Evolutionary conservation across 2,329 filamentous ascomycete genomes (phyloP).

Genomic region (Aspergillus terreus): DNA sequence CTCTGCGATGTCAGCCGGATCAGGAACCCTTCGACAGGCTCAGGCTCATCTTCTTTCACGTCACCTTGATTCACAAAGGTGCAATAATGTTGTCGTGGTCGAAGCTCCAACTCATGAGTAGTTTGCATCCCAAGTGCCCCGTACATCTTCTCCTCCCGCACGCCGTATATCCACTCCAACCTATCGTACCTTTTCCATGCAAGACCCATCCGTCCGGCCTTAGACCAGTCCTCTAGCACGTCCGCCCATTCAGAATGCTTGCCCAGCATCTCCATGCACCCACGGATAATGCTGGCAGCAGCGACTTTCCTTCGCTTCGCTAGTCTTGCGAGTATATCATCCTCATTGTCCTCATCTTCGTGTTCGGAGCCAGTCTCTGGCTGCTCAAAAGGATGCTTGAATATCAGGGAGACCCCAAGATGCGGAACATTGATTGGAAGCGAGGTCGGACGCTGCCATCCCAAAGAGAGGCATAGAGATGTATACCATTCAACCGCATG

Average conservation of each 20-base stretch:
- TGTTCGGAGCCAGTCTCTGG: slow-evolving; percentile 32
- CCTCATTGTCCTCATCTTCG: slow-evolving; percentile 39
- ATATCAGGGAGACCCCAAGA: slow-evolving; percentile 55
- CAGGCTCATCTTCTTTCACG: slow-evolving; percentile 52
- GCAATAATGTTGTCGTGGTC: slow-evolving; percentile 63
- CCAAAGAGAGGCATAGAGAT: slow-evolving; percentile 58
- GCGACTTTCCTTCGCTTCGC: slow-evolving; percentile 51
- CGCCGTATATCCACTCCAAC: slow-evolving; percentile 64
- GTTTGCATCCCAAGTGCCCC: slow-evolving; percentile 64
- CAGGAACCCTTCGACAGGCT: slow-evolving; percentile 63
- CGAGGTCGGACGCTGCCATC: slow-evolving; percentile 54
- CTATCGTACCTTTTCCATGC: slow-evolving; percentile 68
- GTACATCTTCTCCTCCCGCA: slow-evolving; percentile 65
- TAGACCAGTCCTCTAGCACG: slow-evolving; percentile 57
- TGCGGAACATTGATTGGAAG: slow-evolving; percentile 62
- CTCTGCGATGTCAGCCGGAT: slow-evolving; percentile 62
- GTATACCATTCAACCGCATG: slow-evolving; percentile 67
- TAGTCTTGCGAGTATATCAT: slow-evolving; percentile 35
- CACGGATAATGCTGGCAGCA: slow-evolving; percentile 53
- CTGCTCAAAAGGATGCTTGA: slow-evolving; percentile 58
- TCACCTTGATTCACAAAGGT: slow-evolving; percentile 43
- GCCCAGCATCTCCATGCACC: slow-evolving; percentile 58
- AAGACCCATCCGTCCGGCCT: slow-evolving; percentile 58
- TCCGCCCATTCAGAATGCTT: slow-evolving; percentile 57
- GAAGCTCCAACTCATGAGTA: slow-evolving; percentile 63